phyloP scores from a whole-genome alignment of 345 rosid genomes.

The Eucalyptus lansdowneana region DNA sequence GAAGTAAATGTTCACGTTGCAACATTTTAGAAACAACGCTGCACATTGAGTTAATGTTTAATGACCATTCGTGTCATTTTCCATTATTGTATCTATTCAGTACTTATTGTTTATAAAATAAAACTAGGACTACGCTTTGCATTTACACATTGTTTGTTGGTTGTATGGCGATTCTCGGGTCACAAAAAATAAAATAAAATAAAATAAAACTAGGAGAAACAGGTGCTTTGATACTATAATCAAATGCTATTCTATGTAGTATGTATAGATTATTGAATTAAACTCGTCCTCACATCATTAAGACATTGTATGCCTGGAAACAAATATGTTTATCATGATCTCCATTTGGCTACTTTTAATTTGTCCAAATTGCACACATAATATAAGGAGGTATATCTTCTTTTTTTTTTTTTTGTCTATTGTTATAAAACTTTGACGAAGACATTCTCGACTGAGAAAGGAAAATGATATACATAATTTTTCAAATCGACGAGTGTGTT shows the following conservation, averaged over 20 bases:
- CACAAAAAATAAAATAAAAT: too few species aligned
- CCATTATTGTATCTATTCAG: neutral
- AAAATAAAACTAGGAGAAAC: too few species aligned
- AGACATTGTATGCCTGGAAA: neutral
- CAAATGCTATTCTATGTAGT: neutral
- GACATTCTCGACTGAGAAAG: neutral
- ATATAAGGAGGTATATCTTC: neutral
- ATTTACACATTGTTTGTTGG: too few species aligned
- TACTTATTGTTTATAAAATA: neutral
- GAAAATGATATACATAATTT: neutral
- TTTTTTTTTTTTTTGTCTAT: neutral
- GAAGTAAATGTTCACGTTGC: too few species aligned
- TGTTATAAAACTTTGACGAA: neutral
- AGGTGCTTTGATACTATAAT: neutral
- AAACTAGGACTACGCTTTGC: neutral
- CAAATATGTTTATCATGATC: neutral
- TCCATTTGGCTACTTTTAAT: neutral
- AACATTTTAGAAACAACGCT: neutral
- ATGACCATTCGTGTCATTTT: neutral
- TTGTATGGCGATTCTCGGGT: too few species aligned
- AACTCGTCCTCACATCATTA: neutral
- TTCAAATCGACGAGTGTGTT: neutral
- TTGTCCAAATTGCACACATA: neutral
- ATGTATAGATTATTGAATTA: neutral
- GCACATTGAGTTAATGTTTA: neutral